Base-by-base conservation (phyloP, 2,329 filamentous ascomycete genomes). In the Onygenales sp. region DNA sequence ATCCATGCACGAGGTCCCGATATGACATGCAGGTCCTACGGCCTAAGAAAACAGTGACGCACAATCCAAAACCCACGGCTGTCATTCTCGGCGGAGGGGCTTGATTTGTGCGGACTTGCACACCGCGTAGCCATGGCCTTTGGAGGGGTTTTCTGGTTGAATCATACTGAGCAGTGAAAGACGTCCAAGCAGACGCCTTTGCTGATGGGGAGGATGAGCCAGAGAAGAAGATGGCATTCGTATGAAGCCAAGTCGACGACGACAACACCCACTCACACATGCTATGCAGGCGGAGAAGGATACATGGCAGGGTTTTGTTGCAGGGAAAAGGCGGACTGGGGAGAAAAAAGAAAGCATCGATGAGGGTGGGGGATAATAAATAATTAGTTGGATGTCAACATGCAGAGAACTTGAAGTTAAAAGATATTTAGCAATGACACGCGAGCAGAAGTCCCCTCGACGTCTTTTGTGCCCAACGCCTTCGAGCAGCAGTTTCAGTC, bases 1-100 rank as follows among this genome's bases (percentile, higher is more conserved):
- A 36, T 66, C 54, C 59, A 64, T 32, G 57, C 68, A 36, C 64
- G 67, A 35, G 59, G 63, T 36, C 59, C 63, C 10, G 46, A 49
- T 69, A 69, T 57, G 64, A 59, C 46, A 66, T 51, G 49, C 49
- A 51, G 49, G 49, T 51, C 49, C 49, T 51, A 51, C 39, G 27
- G 49, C 49, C 49, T 43, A 38, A 51, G 27, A 14, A 33, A 41
- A 49, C 11, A 48, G 14, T 10, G 35, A 49, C 35, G 46, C 46
- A 49, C 46, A n/a, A 31, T 8, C 14, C 14, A 32, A 38, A 33
- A 13, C 31, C 31, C 35, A 49, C 27, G 17, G 36, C 8, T 31
- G 11, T 27, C 21, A 27, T 27, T 27, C 21, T 27, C 21, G 21
- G 21, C 21, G 21, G 21, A 27, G 21, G 1, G 21, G 21, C 38